phyloP scores from a whole-genome alignment of 208 protist genomes.

The Strigomonas culicis region DNA sequence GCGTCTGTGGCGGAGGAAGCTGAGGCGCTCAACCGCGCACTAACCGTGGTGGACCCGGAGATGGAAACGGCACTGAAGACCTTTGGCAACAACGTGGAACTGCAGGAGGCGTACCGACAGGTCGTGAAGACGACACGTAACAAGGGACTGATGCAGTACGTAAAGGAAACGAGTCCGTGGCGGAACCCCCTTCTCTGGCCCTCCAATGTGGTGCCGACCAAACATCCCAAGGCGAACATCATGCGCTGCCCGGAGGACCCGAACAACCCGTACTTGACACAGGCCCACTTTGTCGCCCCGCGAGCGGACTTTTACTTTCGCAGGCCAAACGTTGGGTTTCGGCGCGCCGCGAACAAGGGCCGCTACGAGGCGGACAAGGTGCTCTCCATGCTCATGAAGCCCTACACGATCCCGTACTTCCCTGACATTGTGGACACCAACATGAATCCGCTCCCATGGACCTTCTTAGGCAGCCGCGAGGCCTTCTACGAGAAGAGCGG shows the following conservation, averaged over 20 bases:
- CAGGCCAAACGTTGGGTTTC: slow-evolving; percentile 62
- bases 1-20: neutral
- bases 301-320: slow-evolving; percentile 86
- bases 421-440: slow-evolving; percentile 84
- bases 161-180: slow-evolving; percentile 82
- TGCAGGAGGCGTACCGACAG: slow-evolving; percentile 38
- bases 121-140: slow-evolving; percentile 59
- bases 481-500: slow-evolving; percentile 68
- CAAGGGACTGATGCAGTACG: slow-evolving; percentile 49
- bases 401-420: slow-evolving; percentile 88
- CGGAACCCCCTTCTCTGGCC: slow-evolving; percentile 84
- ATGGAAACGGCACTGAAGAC: slow-evolving; percentile 5
- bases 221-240: slow-evolving; percentile 80
- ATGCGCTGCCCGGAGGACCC: slow-evolving; percentile 86
- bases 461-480: slow-evolving; percentile 80
- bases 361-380: slow-evolving; percentile 74
- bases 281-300: slow-evolving; percentile 73
- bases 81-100: slow-evolving; percentile 24
- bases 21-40: neutral
- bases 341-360: slow-evolving; percentile 62
- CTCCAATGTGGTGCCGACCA: slow-evolving; percentile 72
- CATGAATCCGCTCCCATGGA: slow-evolving; percentile 81
- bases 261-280: slow-evolving; percentile 80
- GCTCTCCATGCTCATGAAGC: slow-evolving; percentile 47
- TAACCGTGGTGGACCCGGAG: neutral